Percentiles rank a stretch among this genome's conserved stretches.
phyloP scores from a whole-genome alignment of 2,329 filamentous ascomycete genomes.

The Colletotrichum noveboracense region DNA sequence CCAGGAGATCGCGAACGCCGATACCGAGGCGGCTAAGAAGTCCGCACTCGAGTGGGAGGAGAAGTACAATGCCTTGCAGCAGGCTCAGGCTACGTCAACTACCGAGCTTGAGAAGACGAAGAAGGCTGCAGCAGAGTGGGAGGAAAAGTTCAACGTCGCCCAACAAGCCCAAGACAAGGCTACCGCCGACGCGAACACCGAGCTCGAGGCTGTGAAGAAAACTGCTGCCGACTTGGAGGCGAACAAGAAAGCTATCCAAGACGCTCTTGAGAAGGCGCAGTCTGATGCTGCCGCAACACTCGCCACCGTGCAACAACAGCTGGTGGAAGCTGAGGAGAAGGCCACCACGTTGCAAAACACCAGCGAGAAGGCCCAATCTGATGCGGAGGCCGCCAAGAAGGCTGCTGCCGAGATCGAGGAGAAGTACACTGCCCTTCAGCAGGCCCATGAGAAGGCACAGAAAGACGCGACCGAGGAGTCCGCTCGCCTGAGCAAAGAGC shows the following conservation, averaged over 20 bases:
- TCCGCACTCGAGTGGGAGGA: conserved; percentile 26
- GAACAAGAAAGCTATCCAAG: conserved; percentile 32
- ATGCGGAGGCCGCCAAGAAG: conserved; percentile 15
- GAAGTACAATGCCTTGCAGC: conserved; percentile 25
- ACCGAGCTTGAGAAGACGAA: conserved; percentile 24
- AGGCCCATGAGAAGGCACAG: conserved; percentile 24
- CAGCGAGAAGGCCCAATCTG: conserved; percentile 25
- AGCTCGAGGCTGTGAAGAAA: conserved; percentile 27
- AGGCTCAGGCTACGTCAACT: conserved; percentile 25
- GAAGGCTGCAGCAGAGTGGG: conserved; percentile 23
- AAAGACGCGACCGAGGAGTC: conserved; percentile 18
- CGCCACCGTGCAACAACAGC: conserved; percentile 31
- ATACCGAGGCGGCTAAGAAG: conserved; percentile 12
- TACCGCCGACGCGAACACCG: conserved; percentile 29
- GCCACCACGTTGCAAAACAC: conserved; percentile 26
- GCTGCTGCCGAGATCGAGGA: conserved; percentile 22
- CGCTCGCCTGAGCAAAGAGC: conserved; percentile 8
- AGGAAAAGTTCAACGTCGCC: conserved; percentile 34
- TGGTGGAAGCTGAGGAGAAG: conserved; percentile 27
- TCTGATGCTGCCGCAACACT: conserved; percentile 35
- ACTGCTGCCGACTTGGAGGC: conserved; percentile 34
- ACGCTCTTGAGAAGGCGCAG: conserved; percentile 30
- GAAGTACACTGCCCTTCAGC: conserved; percentile 10
- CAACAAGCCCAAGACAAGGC: conserved; percentile 27
- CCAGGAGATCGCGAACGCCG: conserved; percentile 19